Evolutionary conservation across 192 early-diverging fungal species (phyloP), one percentile per base, ranked within the genome.

Genomic region (Coemansia sp.): DNA sequence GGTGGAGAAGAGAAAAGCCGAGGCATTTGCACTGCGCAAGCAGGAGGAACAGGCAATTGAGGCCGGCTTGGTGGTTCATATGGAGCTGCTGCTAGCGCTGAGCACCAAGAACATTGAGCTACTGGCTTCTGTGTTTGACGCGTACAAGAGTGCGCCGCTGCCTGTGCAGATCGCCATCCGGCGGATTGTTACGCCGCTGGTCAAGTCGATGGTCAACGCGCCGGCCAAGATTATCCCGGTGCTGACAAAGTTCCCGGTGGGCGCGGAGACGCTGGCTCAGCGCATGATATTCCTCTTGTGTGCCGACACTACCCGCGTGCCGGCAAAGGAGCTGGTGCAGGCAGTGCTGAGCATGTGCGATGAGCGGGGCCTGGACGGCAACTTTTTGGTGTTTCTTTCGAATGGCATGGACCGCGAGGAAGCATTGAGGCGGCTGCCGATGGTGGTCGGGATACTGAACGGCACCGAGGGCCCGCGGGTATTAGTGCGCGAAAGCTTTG

Each of bases 91-190:
- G n/a, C 27, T 79, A 46, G 76, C 76, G 10, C 65, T 79, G 54
- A 65, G 76, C 38, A 69, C 76, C 11, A 70, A 70, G 54, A 79
- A 79, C 23, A 56, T 65, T 35, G 56, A 65, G 16, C 55, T 79
- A 19, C 43, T 72, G 5, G 23, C 33, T 11, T 35, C 56, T 6
- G 53, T 79, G 43, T 65, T 79, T 31, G 58, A 57, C 5, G 64
- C 49, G 19, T 79, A 69, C 30, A 49, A 51, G 12, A 7, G 32
- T 1, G 52, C 31, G 14, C 47, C 62, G 2, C 27, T 24, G 43
- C 38, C 43, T 1, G 65, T 79, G 32, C 65, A 72, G 42, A 27
- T 54, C 0, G 45, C 53, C 21, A 35, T 72, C 29, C 59, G 54
- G 3, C 69, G 62, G 10, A 56, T 72, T 6, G 58, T 79, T 16